Conservation (phyloP, 257 asterid species). For the Coffea canephora region DNA sequence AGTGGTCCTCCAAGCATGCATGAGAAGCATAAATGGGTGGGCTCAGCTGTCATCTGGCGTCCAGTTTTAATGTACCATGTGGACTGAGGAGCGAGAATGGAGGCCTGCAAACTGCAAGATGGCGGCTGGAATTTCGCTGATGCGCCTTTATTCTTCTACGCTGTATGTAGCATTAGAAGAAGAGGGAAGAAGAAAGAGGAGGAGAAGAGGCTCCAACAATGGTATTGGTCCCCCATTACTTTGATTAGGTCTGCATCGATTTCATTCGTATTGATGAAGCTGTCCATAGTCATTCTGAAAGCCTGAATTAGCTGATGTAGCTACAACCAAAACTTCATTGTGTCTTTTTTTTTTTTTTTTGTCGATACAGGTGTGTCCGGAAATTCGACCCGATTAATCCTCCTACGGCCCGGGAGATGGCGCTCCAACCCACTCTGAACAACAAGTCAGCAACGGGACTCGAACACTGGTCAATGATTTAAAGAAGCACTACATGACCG, state of each 20-base stretch:
- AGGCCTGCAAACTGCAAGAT: slow-evolving; percentile 5
- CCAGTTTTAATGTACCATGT: neutral
- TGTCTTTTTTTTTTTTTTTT: too few relatives aligned
- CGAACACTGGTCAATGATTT: too few relatives aligned
- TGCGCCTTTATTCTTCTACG: slow-evolving; percentile 7
- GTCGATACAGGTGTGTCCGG: too few relatives aligned
- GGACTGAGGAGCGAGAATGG: neutral
- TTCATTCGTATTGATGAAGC: neutral
- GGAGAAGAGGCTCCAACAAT: neutral
- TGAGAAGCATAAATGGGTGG: neutral
- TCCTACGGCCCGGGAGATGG: too few relatives aligned
- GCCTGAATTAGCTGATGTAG: neutral
- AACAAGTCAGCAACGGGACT: too few relatives aligned
- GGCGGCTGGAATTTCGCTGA: slow-evolving; percentile 19
- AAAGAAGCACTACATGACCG: too few relatives aligned
- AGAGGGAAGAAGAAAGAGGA: neutral
- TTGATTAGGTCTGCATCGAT: neutral
- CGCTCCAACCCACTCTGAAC: too few relatives aligned
- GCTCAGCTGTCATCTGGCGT: neutral
- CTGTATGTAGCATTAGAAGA: neutral
- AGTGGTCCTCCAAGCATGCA: neutral
- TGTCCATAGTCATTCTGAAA: neutral
- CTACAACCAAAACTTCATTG: too few relatives aligned
- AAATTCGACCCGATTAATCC: too few relatives aligned
- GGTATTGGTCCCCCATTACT: neutral